A percentile compares a stretch with the other conserved stretches of the same genome.
These are phyloP conservation scores for Ustilago xerochloae DNA, from an alignment of 1,284 basidiomycete species.

Conservation along the genomic window DNA sequence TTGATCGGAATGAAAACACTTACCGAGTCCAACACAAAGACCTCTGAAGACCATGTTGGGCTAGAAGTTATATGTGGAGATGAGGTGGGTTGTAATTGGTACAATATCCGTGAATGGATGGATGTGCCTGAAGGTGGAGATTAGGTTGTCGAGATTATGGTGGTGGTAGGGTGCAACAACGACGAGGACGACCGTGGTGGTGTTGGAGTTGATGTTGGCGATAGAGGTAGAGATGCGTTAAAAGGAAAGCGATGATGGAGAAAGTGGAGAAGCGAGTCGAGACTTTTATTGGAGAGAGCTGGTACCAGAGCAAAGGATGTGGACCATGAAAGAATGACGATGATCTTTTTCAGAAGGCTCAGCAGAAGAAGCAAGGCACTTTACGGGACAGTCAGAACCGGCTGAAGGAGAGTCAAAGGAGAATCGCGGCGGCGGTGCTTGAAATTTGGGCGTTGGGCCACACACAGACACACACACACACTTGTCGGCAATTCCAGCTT, in stretches of 20 bases:
- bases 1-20: conserved; percentile 12
- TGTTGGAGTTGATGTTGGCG: neutral
- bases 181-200: neutral
- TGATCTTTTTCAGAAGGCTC: conserved; percentile 2
- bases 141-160: neutral
- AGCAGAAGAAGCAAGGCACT: neutral
- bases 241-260: neutral
- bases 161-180: neutral
- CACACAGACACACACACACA: neutral
- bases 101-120: neutral
- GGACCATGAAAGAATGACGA: conserved; percentile 13
- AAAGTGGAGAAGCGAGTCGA: neutral
- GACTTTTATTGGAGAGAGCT: conserved; percentile 11
- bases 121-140: neutral
- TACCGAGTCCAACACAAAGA: conserved; percentile 55
- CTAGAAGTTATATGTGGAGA: neutral
- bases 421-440: neutral
- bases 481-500: too few relatives aligned
- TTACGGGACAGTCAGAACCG: neutral
- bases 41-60: conserved; percentile 48
- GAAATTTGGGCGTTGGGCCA: too few relatives aligned
- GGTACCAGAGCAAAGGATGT: neutral
- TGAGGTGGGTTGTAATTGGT: neutral
- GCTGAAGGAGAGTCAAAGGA: neutral
- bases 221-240: too few relatives aligned